Evolutionary conservation across 495 filamentous ascomycete genomes (phyloP), one percentile per base, ranked within the genome.

Genomic region (Aspergillus egyptiacus): DNA sequence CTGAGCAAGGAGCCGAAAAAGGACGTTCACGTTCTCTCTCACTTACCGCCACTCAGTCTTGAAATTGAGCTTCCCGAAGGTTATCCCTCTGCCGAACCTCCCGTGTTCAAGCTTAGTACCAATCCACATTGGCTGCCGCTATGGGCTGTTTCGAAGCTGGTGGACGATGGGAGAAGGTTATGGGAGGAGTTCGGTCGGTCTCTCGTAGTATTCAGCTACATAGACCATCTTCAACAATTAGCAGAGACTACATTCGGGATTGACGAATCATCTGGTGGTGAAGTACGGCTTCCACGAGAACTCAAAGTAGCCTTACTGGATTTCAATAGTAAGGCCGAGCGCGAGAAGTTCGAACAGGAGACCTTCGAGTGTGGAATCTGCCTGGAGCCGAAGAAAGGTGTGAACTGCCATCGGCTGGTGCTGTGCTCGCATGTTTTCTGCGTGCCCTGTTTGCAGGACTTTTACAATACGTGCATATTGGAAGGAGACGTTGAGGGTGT

Each of bases 361-460:
- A 95, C 89, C 0, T 96, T 90, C 56, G 83, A 93, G 34, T 98
- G 93, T 57, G 87, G 85, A 0, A 80, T 98, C 9, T 98, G 93
- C 62, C 71, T 94, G 30, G 90, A 96, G 62, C 89, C 90, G 0
- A 96, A 96, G 62, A 96, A 96, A 64, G 93, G 93, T 3, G 55
- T 69, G 0, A 78, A 72, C 19, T 97, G 93, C 64, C 84, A 96
- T 66, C 77, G 77, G 4, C 75, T 96, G 61, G 61, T 82, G 15
- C 78, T 80, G 25, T 98, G 93, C 62, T 81, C 78, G 0, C 93
- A 98, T 58, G 89, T 98, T 23, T 98, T 97, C 58, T 98, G 93
- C 62, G 67, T 84, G 28, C 53, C 74, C 3, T 98, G 93, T 56
- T 68, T 98, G 15, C 84, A 87, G 54, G 87, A 90, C 55, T 96